Conservation (phyloP, 495 filamentous ascomycete species). For the Glonium stellatum region DNA sequence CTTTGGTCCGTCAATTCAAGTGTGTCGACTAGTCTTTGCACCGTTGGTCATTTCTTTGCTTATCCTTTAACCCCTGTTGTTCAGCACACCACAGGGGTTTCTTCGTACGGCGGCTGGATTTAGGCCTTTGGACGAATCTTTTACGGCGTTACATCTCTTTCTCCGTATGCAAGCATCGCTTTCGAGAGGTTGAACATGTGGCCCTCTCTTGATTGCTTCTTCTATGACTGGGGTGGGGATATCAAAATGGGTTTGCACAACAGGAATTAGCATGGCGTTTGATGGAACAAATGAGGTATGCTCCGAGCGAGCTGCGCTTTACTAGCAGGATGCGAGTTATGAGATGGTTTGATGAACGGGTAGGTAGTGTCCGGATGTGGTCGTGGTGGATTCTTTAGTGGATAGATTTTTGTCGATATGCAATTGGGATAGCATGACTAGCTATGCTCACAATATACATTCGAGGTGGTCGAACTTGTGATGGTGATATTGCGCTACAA, state of each 20-base stretch:
- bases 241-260: not conserved
- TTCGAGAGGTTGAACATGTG: slow-evolving; percentile 21
- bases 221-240: not conserved
- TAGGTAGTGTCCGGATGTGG: not conserved
- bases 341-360: too few species aligned
- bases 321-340: too few species aligned
- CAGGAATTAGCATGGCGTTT: not conserved
- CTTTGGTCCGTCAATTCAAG: too few species aligned
- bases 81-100: too few species aligned
- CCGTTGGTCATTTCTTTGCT: too few species aligned
- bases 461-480: not conserved
- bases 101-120: slow-evolving; percentile 1
- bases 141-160: slow-evolving; percentile 1
- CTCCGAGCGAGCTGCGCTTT: too few species aligned
- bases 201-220: slow-evolving; percentile 15
- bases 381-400: not conserved
- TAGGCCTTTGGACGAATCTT: not conserved
- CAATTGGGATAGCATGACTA: slow-evolving; percentile 1
- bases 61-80: not conserved
- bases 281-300: too few species aligned
- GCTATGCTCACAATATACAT: not conserved
- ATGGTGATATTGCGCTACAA: not conserved
- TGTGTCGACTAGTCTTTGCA: too few species aligned
- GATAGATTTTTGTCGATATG: slow-evolving; percentile 3
- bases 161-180: not conserved